Base-by-base conservation (phyloP, 2,329 filamentous ascomycete genomes). In the Fusarium tjaetaba region DNA sequence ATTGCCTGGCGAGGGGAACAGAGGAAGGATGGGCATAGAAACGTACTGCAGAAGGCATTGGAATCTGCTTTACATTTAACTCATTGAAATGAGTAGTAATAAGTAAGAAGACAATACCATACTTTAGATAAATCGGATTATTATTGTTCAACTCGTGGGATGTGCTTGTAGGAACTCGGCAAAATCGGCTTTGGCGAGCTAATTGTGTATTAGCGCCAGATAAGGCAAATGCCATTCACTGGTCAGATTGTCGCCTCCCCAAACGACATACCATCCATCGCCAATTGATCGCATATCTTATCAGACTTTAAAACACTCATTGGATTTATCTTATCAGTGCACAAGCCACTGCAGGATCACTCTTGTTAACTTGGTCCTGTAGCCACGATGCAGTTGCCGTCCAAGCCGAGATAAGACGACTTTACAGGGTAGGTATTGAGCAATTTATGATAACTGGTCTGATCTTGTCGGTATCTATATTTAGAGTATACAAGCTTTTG, bases 291-390 rank as follows among this genome's bases (percentile, higher is more conserved):
- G 3, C 9, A 4, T 32, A 49, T 49, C 46, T 49, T 32, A 32
- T n/a, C 20, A 24, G 14, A 4, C 7, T 49, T 10, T 11, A 3
- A 8, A n/a, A 6, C 3, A 1, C 6, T 18, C 14, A 20, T 36
- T 52, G 2, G 2, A 8, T 5, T 18, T 28, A 28, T 28, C 28
- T 30, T 30, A 30, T 30, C 30, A 30, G 30, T 30, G 3, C 3
- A 18, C 11, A 52, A 52, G 49, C 49, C 49, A 52, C 49, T 22
- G 11, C 10, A 26, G 2, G 32, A 2, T 15, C 32, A 34, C 7
- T 15, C 5, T 14, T 14, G 32, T 34, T 3, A 34, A 34, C 32
- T 32, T 32, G 32, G 30, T 30, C 22, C 4, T 11, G 5, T 10
- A 18, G 49, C 32, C 49, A 36, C 18, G 18, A 26, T 13, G n/a